Evolutionary conservation across 2,329 filamentous ascomycete genomes (phyloP).

Genomic region (Cordyceps javanica): DNA sequence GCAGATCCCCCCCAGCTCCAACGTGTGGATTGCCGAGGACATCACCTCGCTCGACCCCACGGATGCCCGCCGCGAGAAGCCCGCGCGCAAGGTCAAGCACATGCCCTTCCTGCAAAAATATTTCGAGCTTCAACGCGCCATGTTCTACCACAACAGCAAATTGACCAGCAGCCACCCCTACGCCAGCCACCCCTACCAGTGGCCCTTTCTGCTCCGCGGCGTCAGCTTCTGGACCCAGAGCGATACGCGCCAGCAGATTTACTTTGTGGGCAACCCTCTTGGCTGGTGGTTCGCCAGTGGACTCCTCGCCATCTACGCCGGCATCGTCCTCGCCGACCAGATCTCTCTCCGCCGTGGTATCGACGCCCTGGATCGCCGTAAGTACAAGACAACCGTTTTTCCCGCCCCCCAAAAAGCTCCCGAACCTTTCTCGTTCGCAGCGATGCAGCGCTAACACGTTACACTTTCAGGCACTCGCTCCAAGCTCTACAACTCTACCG

Average conservation of each 20-base stretch:
- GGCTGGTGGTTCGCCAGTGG: constrained; percentile 97
- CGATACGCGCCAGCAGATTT: constrained; percentile 92
- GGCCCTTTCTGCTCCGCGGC: constrained; percentile 94
- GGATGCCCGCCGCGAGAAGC: constrained; percentile 66
- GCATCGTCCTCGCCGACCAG: constrained; percentile 88
- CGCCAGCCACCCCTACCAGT: constrained; percentile 88
- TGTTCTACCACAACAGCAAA: constrained; percentile 99
- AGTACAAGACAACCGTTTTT: too few species aligned
- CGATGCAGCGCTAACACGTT: not conserved
- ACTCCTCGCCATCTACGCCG: constrained; percentile 85
- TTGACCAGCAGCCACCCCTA: constrained; percentile 96
- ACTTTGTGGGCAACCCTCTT: constrained; percentile 94
- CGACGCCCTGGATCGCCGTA: constrained; percentile 88
- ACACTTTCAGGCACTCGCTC: constrained; percentile 68
- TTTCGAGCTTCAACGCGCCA: constrained; percentile 91
- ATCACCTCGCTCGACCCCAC: constrained; percentile 72
- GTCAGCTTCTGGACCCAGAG: constrained; percentile 99
- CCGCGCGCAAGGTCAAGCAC: constrained; percentile 71
- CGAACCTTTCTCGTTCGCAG: too few species aligned
- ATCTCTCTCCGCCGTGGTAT: constrained; percentile 87
- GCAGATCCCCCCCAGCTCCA: constrained; percentile 81
- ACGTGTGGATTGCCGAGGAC: constrained; percentile 91
- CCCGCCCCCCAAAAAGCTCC: too few species aligned
- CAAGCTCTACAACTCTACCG: constrained; percentile 94
- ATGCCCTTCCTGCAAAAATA: constrained; percentile 91